Evolutionary conservation across 169 alveolate species (phyloP), one percentile per base, ranked within the genome.

Genomic region (Plasmodium falciparum): DNA sequence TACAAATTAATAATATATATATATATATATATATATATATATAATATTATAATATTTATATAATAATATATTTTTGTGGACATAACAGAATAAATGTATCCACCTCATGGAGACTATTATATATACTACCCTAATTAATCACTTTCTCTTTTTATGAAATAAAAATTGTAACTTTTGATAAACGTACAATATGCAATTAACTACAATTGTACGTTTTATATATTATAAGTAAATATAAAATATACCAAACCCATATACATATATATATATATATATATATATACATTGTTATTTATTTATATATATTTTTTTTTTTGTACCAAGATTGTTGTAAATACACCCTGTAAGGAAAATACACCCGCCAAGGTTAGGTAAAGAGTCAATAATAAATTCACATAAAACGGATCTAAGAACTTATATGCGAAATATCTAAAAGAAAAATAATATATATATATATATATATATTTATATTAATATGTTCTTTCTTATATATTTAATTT

Each of bases 381-480:
- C 50, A 88, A 43, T n/a, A 88, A 54, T 54, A 88, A 13, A 75
- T 88, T 88, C 26, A 88, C 89, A 75, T 88, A 75, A 29, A 72
- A 88, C 0, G 89, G 88, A 71, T 75, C 92, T 67, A 88, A 59
- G 45, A 88, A 75, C 88, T 75, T 88, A 52, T 88, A 88, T 7
- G 92, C 92, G 61, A 88, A 88, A 73, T 88, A 88, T 20, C 92
- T 88, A 58, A 6, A 24, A 50, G 17, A 13, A 15, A 58, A 56
- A 29, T 11, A 4, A 24, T 15, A 5, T 1, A 33, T 33, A 33
- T 4, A 33, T 33, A 20, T 50, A 20, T 54, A 17, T n/a, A 1
- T 59, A 73, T 52, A 29, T 73, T 47, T 29, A 45, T 33, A 72
- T 24, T 17, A 72, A 22, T 45, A n/a, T 15, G 26, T 54, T 63